Conservation (phyloP, 2,329 filamentous ascomycete genomes). For the Diaporthe aspalathi region DNA sequence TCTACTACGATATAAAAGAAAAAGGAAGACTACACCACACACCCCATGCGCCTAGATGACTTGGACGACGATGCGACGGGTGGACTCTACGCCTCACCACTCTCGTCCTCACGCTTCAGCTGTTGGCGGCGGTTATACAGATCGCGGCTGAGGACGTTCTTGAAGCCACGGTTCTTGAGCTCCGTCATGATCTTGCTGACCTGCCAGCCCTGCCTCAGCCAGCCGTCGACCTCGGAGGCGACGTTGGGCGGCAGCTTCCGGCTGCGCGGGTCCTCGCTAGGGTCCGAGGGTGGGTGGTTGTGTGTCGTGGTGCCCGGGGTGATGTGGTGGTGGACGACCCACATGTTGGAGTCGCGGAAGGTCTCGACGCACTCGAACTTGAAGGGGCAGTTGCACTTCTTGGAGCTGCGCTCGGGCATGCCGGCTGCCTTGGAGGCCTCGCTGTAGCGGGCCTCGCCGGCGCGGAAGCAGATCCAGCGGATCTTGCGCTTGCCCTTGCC, state of each 20-base stretch:
- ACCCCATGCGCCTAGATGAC: background rate
- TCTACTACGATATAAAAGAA: background rate
- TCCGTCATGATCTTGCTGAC: constrained; percentile 52
- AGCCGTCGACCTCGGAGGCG: constrained; percentile 49
- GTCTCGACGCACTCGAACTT: constrained; percentile 52
- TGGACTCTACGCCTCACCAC: constrained; percentile 23
- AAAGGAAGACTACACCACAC: background rate
- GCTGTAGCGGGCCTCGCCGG: constrained; percentile 50
- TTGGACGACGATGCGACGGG: background rate
- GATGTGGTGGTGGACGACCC: constrained; percentile 50
- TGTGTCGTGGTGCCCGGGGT: constrained; percentile 47
- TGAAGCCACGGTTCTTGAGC: constrained; percentile 48
- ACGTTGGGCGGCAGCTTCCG: constrained; percentile 49
- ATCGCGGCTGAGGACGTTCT: constrained; percentile 52
- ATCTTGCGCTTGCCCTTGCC: constrained; percentile 50
- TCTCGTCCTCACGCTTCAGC: constrained; percentile 44
- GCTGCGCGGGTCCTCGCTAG: constrained; percentile 50
- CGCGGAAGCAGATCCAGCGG: constrained; percentile 53
- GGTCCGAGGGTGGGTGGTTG: constrained; percentile 51
- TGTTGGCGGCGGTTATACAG: constrained; percentile 51
- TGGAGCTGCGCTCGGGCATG: constrained; percentile 50
- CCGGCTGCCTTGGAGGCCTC: constrained; percentile 45
- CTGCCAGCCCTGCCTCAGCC: constrained; percentile 47
- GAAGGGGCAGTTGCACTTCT: constrained; percentile 53
- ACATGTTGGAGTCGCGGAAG: constrained; percentile 49